Evolutionary conservation across 2,329 filamentous ascomycete genomes (phyloP).

Genomic region (Fusarium buxicola): DNA sequence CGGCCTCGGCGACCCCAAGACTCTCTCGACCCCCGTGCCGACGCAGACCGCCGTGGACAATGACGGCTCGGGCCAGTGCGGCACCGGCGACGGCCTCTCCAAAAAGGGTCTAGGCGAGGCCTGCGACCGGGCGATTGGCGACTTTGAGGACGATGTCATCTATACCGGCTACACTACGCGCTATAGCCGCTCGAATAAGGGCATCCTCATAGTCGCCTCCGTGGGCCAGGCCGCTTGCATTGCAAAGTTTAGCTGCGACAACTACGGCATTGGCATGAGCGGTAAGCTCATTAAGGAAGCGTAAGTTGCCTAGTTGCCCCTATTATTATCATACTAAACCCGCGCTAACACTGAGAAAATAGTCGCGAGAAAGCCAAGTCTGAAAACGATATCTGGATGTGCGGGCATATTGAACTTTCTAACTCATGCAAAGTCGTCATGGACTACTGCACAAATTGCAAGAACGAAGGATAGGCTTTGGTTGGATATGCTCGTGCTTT

Average conservation of each 20-base stretch:
- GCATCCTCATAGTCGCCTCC: conserved; percentile 7
- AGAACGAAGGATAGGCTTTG: background rate
- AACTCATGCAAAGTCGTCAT: conserved; percentile 22
- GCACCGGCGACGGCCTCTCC: conserved; percentile 14
- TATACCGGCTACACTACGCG: conserved; percentile 19
- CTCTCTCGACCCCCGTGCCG: conserved; percentile 15
- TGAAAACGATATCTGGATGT: conserved; percentile 16
- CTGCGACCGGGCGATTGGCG: conserved; percentile 17
- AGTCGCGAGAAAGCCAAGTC: conserved; percentile 16
- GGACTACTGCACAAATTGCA: conserved; percentile 23
- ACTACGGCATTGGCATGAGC: conserved; percentile 29
- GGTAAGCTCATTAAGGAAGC: conserved; percentile 15
- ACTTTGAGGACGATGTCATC: conserved; percentile 13
- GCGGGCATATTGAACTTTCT: conserved; percentile 20
- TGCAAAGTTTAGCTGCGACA: conserved; percentile 25
- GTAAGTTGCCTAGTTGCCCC: conserved; percentile 3
- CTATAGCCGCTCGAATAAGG: conserved; percentile 18
- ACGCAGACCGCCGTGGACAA: conserved; percentile 23
- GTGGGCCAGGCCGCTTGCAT: conserved; percentile 12
- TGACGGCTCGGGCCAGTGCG: conserved; percentile 18
- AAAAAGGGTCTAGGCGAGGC: conserved; percentile 13
- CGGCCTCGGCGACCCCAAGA: background rate
- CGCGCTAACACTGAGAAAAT: background rate
- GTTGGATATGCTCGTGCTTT: background rate
- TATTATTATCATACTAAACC: rapidly evolving